Evolutionary conservation across 139 green algal species (phyloP), one percentile per base, ranked within the genome.

Genomic region (Eudorina sp.): DNA sequence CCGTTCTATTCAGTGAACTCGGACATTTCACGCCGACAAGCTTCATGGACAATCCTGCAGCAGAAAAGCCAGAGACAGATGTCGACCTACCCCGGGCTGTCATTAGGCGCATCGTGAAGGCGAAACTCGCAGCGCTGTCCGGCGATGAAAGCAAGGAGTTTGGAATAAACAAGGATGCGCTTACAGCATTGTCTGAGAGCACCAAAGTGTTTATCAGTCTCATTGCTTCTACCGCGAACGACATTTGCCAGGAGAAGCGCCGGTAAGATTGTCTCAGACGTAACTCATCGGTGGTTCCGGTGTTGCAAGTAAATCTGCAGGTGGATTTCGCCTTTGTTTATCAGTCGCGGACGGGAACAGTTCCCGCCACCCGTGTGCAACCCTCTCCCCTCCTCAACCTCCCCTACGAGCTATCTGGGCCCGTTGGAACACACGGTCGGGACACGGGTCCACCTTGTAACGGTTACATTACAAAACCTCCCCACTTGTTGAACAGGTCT

Each of bases 201-300:
- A 95, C 92, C 45, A 98, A 98, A 90, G 91, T 96, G 31, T 99
- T 99, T 80, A 98, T 99, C 41, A 95, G 92, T 74, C 98, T 97
- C 70, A 83, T 99, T 2, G 95, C 96, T 3, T 91, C 95, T 7
- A 95, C 96, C n/a, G 95, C 96, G 11, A 98, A 98, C 73, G 96
- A 98, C 60, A 88, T 97, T 3, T 97, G 94, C 85, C 92, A 92
- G 34, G 96, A 98, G 40, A 89, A 92, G 31, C 97, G 97, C 76
- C 92, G 97, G 7, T 91, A 94, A 84, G 77, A 23, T 64, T 0
- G 92, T 98, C 14, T 94, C 48, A n/a, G n/a, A n/a, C n/a, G n/a
- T n/a, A n/a, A n/a, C n/a, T n/a, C n/a, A n/a, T n/a, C n/a, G n/a
- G n/a, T n/a, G n/a, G n/a, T n/a, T n/a, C n/a, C n/a, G n/a, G 43